Evolutionary conservation across 345 rosid species (phyloP), one percentile per base, ranked within the genome.

Genomic region (Euphorbia pulcherrima): DNA sequence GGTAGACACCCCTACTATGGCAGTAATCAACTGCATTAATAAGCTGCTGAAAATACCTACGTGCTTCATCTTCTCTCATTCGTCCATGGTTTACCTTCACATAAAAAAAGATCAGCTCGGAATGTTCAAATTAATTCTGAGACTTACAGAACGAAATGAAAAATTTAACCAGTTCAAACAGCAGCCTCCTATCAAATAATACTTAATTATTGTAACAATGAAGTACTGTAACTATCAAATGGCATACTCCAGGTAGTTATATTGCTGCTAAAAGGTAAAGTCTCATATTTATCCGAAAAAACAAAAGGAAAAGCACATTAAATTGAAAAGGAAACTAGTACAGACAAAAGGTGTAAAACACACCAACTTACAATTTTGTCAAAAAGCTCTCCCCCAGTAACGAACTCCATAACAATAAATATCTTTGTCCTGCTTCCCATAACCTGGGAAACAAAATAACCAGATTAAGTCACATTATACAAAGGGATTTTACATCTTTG

Each of bases 1-100:
- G 99, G 79, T 83, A 94, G 56, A 94, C 99, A 69, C 97, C 99
- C 82, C 99, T 83, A 69, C 97, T 94, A 77, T 94, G 99, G 76
- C 99, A 94, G 69, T 89, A 94, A 76, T 94, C 99, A 62, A 94
- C 92, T 39, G 87, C 89, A 81, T 94, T 86, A 55, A 94, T 83
- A 74, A 94, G 99, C 81, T 94, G 97, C 83, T 94, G 99, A 65
- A 94, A 94, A 70, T 94, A 94, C 75, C 87, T 80, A 33, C 99
- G 83, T 3, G 96, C 97, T 71, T 91, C 93, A 28, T 81, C 85
- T 74, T 94, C 99, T 68, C 85, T 84, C 97, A 94, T 91, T 50
- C 97, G 80, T 60, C 99, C 99, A 46, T 87, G 84, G 60, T 91
- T 94, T 73, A 91, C 92, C 99, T 94, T 76, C 40, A 67, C 63